Evolutionary conservation across 371 early-diverging fungal species (phyloP), one percentile per base, ranked within the genome.

Genomic region (Syncephalis fuscata): DNA sequence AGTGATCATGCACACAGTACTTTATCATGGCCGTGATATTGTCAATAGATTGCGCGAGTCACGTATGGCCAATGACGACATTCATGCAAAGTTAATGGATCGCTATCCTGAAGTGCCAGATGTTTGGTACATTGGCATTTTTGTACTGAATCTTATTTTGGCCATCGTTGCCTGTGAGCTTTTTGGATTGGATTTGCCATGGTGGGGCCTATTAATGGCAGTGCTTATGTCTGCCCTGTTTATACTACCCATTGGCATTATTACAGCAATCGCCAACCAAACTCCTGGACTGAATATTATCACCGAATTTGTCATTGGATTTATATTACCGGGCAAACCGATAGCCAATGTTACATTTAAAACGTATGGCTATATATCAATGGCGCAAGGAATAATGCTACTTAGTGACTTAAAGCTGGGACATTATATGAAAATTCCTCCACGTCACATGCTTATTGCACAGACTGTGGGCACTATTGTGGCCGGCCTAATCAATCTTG

Each of bases 91-190:
- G 61, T 64, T 52, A 58, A 68, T 68, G 81, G 57, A 55, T 14
- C 19, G 36, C 1, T 76, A 74, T 47, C 53, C 56, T 32, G 70
- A 80, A 57, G 75, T 84, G 21, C 88, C 88, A 1, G 62, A 63
- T 36, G 75, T 75, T 74, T 85, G 88, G 88, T 85, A 85, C 41
- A 59, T 66, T 39, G 40, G 51, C 8, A 56, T 80, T 26, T 83
- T 80, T 51, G 52, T 70, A 2, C 39, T 67, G 8, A 78, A 77
- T 46, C 66, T 76, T 43, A 68, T 59, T 11, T 53, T 80, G n/a
- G 71, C 78, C 19, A 73, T 83, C 37, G 62, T 70, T 16, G 59
- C 73, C 1, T 70, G 76, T 24, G 78, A 81, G 48, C 60, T 63
- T 25, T 67, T 66, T 56, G 70, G 66, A 14, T 66, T 75, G 54